A percentile compares a stretch with the other conserved stretches of the same genome.
These are phyloP conservation scores for Salix exigua DNA, from an alignment of 345 rosid genomes.

Conservation along the genomic window DNA sequence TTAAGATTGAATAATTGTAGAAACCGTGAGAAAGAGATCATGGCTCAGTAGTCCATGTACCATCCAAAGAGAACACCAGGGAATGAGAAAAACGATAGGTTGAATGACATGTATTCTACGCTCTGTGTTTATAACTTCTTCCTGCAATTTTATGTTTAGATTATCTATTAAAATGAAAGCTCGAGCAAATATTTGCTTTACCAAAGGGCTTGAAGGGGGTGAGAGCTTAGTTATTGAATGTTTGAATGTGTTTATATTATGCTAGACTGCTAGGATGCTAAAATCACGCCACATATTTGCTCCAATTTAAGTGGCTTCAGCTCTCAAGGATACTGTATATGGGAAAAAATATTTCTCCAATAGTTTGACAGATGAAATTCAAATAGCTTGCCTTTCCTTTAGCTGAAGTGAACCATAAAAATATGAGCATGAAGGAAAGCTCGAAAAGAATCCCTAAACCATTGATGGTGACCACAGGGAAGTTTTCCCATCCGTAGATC, in stretches of 20 bases:
- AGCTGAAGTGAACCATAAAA: slow-evolving; percentile 45
- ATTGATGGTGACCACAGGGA: slow-evolving; percentile 63
- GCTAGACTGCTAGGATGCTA: background rate
- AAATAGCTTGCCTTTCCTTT: slow-evolving; percentile 53
- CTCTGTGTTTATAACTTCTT: slow-evolving; percentile 65
- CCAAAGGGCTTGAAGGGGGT: background rate
- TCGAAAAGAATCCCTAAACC: slow-evolving; percentile 71
- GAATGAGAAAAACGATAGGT: slow-evolving; percentile 75
- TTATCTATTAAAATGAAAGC: background rate
- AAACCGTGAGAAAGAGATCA: slow-evolving; percentile 77
- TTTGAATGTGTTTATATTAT: background rate
- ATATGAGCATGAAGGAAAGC: slow-evolving; percentile 57
- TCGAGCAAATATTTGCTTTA: background rate
- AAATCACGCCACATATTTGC: background rate
- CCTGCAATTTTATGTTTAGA: slow-evolving; percentile 41
- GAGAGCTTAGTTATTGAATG: background rate
- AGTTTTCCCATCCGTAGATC: slow-evolving; percentile 77
- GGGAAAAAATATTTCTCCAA: background rate
- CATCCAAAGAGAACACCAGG: slow-evolving; percentile 69
- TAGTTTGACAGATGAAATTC: background rate
- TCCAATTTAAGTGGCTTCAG: no score
- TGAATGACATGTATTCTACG: slow-evolving; percentile 91
- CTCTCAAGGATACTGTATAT: no score
- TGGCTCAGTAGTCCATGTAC: slow-evolving; percentile 66
- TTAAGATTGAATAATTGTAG: slow-evolving; percentile 7